Evolutionary conservation across 371 early-diverging fungal genomes (phyloP).

Genomic region (Mucor mucedo): DNA sequence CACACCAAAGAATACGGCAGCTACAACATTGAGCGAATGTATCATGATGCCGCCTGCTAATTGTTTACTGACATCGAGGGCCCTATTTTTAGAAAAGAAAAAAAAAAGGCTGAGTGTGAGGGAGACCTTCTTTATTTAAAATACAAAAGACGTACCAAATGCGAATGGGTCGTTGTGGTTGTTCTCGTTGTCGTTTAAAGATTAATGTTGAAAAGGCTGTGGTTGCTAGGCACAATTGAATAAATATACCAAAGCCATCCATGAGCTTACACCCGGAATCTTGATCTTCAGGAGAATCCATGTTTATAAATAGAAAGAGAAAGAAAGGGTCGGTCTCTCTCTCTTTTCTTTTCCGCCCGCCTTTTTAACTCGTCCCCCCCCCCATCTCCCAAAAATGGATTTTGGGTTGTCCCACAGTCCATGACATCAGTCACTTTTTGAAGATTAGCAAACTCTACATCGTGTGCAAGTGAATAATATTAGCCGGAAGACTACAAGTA

Average conservation of each 20-base stretch:
- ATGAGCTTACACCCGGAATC: conserved; percentile 58
- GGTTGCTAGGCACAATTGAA: conserved; percentile 65
- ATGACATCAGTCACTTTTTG: too few species aligned
- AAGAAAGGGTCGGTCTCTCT: background rate
- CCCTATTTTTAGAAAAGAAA: conserved; percentile 40
- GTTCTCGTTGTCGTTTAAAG: conserved; percentile 63
- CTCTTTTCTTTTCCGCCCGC: too few species aligned
- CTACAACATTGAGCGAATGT: conserved; percentile 67
- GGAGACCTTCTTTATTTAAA: background rate
- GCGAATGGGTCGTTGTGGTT: conserved; percentile 63
- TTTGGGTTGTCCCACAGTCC: too few species aligned
- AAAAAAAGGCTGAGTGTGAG: background rate
- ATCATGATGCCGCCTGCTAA: conserved; percentile 67
- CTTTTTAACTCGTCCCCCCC: too few species aligned
- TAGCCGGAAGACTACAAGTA: too few species aligned
- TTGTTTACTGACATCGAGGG: conserved; percentile 71
- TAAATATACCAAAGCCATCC: conserved; percentile 68
- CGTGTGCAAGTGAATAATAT: too few species aligned
- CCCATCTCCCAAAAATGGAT: too few species aligned
- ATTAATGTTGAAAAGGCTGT: conserved; percentile 69
- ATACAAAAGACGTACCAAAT: conserved; percentile 57
- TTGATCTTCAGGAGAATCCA: conserved; percentile 26
- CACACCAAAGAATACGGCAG: conserved; percentile 60
- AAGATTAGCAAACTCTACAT: too few species aligned
- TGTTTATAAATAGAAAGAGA: conserved; percentile 1